These are phyloP conservation scores for Cicer arietinum DNA, from an alignment of 306 rosid genomes.

Conservation along the genomic window DNA sequence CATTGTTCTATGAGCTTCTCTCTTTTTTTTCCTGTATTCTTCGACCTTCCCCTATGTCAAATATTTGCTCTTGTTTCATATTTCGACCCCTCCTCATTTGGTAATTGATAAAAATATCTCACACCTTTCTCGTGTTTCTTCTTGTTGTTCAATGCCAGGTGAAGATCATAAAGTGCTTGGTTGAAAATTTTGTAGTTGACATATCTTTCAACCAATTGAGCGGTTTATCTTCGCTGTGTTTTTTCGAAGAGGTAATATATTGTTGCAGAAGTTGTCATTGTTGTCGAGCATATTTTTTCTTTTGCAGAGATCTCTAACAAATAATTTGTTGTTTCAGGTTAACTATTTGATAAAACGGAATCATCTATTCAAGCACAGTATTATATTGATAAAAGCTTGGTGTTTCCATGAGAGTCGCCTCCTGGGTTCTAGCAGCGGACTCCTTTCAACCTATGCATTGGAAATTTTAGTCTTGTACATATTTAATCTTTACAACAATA, in stretches of 20 bases:
- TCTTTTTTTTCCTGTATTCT: background rate
- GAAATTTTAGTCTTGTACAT: constrained; percentile 82
- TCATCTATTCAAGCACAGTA: constrained; percentile 81
- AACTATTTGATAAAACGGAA: constrained; percentile 59
- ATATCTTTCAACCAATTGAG: constrained; percentile 85
- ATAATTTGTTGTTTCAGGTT: constrained; percentile 57
- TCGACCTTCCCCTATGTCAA: constrained; percentile 3
- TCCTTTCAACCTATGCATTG: constrained; percentile 82
- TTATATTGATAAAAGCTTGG: constrained; percentile 94
- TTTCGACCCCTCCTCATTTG: background rate
- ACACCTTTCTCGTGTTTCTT: background rate
- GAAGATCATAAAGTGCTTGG: constrained; percentile 76
- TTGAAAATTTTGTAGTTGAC: constrained; percentile 80
- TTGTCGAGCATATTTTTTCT: constrained; percentile 2
- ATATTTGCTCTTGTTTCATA: background rate
- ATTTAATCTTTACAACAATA: constrained; percentile 65
- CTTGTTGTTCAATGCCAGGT: constrained; percentile 64
- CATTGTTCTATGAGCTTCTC: background rate
- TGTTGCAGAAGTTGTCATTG: background rate
- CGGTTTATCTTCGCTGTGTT: constrained; percentile 83
- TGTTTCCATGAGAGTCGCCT: constrained; percentile 86
- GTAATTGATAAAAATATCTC: constrained; percentile 11
- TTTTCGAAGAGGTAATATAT: constrained; percentile 75
- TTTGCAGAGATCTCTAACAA: constrained; percentile 25
- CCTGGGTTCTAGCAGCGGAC: constrained; percentile 87